Evolutionary conservation across 1,284 basidiomycete genomes (phyloP), one percentile per base, ranked within the genome.

Genomic region (Papiliotrema flavescens): DNA sequence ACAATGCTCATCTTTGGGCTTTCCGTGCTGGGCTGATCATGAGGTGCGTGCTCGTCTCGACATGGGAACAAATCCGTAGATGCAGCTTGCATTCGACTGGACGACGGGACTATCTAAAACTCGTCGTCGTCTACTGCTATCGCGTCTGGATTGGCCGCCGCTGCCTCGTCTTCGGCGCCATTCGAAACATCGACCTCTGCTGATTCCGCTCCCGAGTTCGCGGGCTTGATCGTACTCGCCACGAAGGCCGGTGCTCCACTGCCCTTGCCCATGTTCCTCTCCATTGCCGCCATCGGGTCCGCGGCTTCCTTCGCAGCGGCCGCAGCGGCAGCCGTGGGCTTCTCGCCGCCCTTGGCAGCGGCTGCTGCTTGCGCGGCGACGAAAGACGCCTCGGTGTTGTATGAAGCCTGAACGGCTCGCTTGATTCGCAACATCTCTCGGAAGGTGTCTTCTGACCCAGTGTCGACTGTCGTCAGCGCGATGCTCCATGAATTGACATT

Each of bases 381-480:
- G 73, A 90, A 94, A 42, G 86, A 88, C 14, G 65, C 69, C 62
- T 98, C 94, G 9, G 96, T 98, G 76, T 98, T 98, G 82, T 94
- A 99, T 69, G 93, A 90, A 37, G 96, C 94, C 78, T 98, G 95
- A 6, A 99, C 95, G 63, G 90, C 91, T 53, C 96, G 85, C 78
- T 96, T 97, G 81, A 99, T 97, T 15, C 96, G 86, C 56, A 98
- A 78, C 90, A 98, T 97, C 79, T 98, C 95, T 65, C 94, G 82
- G 86, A 98, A 98, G 0, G 95, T 98, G 71, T 98, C 95, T 75
- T 98, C 96, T 0, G 90, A 94, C 0, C 95, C 95, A 1, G 91
- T 93, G 76, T 97, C 93, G 75, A 98, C 75, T 71, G 54, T 17
- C 5, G n/a, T 41, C 53, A 39, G 24, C 19, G 4, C 13, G 28